Conservation (phyloP, 164 flowering plant genomes). For the Brasenia schreberi region DNA sequence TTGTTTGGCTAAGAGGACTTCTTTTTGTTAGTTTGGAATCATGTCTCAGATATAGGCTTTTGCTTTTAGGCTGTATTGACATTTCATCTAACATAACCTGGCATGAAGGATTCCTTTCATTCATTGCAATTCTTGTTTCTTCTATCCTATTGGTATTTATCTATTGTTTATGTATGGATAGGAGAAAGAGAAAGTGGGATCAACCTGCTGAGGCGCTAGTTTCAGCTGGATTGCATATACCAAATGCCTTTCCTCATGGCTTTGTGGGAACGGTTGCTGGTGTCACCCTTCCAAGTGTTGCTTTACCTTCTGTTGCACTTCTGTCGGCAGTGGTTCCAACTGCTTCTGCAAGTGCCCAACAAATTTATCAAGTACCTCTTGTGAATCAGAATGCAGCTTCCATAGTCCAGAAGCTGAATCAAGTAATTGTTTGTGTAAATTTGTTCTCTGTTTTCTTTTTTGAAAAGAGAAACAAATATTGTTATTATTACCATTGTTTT, state of each 20-base stretch:
- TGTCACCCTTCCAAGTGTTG: slow-evolving; percentile 24
- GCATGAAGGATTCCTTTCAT: too few relatives aligned
- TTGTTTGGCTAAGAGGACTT: too few relatives aligned
- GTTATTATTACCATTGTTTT: too few relatives aligned
- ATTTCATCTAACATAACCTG: too few relatives aligned
- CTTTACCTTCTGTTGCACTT: slow-evolving; percentile 20
- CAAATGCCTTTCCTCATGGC: slow-evolving; percentile 35
- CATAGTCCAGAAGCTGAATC: slow-evolving; percentile 36
- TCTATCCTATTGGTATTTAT: neutral
- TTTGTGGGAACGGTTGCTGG: slow-evolving; percentile 28
- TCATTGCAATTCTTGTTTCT: too few relatives aligned
- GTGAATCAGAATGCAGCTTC: slow-evolving; percentile 33
- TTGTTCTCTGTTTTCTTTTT: too few relatives aligned
- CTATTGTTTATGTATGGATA: slow-evolving; percentile 11
- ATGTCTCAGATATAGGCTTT: too few relatives aligned
- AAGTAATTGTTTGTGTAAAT: slow-evolving; percentile 19
- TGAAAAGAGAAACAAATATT: too few relatives aligned
- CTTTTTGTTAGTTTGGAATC: too few relatives aligned
- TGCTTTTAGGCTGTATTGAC: too few relatives aligned
- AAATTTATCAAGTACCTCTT: slow-evolving; percentile 21
- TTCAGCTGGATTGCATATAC: slow-evolving; percentile 36
- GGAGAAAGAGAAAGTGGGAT: slow-evolving; percentile 97
- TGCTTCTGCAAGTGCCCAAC: slow-evolving; percentile 16
- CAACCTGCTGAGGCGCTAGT: slow-evolving; percentile 74
- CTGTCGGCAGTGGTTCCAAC: slow-evolving; percentile 20